Percentiles rank a stretch among this genome's conserved stretches.
Conservation (phyloP, 352 stramenopile genomes). For the Phytophthora uliginosa region DNA sequence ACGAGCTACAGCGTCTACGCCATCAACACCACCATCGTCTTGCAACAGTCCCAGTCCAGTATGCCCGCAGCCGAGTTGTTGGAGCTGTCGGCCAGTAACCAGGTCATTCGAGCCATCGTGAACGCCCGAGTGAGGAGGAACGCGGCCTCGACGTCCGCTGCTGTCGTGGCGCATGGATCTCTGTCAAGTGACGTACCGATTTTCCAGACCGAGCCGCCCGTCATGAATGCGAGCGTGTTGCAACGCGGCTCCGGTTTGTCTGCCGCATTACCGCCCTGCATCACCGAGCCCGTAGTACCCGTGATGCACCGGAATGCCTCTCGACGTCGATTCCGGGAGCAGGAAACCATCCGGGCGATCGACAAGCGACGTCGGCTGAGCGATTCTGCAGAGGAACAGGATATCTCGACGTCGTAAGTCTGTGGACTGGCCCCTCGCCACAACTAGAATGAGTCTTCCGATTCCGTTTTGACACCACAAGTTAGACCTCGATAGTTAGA, state of each 20-base stretch:
- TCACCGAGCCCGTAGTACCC: conserved; percentile 75
- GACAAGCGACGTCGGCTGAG: conserved; percentile 72
- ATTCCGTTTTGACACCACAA: conserved; percentile 39
- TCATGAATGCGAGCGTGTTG: conserved; percentile 86
- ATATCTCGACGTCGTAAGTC: conserved; percentile 60
- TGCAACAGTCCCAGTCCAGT: conserved; percentile 86
- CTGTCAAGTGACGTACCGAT: conserved; percentile 58
- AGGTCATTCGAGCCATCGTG: conserved; percentile 89
- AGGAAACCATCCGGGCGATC: conserved; percentile 49
- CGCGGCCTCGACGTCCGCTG: conserved; percentile 22
- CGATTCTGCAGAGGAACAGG: conserved; percentile 60
- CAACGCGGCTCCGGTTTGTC: conserved; percentile 58
- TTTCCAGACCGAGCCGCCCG: conserved; percentile 60
- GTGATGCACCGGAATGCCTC: conserved; percentile 77
- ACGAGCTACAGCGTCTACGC: conserved; percentile 92
- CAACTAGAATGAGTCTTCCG: conserved; percentile 14
- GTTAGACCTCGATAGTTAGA: conserved; percentile 39
- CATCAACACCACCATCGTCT: conserved; percentile 92
- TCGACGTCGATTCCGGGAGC: conserved; percentile 66
- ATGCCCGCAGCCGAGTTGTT: conserved; percentile 83
- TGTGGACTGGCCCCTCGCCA: neutral
- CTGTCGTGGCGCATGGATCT: conserved; percentile 25
- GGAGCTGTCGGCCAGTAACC: conserved; percentile 85
- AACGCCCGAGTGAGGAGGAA: conserved; percentile 86
- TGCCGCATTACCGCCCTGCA: conserved; percentile 57